Conservation (phyloP, 352 stramenopile species). For the Globisporangium recalcitrans region DNA sequence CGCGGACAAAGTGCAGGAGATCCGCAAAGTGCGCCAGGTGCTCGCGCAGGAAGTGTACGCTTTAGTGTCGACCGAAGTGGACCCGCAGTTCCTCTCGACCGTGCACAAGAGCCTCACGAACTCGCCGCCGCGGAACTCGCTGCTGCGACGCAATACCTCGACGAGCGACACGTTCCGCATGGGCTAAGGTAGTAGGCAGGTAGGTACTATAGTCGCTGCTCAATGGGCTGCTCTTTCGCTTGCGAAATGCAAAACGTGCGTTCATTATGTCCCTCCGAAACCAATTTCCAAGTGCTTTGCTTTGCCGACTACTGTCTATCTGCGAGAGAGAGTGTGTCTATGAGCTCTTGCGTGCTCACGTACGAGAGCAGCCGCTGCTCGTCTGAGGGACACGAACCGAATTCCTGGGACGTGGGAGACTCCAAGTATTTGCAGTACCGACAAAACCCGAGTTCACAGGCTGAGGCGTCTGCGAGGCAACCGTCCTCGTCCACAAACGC, state of each 20-base stretch:
- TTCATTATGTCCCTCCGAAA: background rate
- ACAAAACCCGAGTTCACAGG: conserved; percentile 3
- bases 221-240: background rate
- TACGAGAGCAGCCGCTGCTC: conserved; percentile 12
- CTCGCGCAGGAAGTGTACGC: conserved; percentile 55
- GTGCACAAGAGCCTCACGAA: conserved; percentile 51
- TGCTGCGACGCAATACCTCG: conserved; percentile 33
- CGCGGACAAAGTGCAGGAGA: conserved; percentile 44
- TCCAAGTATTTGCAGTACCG: conserved; percentile 7
- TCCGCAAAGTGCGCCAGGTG: conserved; percentile 47
- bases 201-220: too few species aligned
- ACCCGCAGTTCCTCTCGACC: conserved; percentile 45
- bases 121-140: conserved; percentile 27
- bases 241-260: background rate
- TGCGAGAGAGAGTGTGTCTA: background rate
- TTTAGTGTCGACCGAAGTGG: conserved; percentile 45
- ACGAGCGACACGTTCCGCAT: conserved; percentile 36
- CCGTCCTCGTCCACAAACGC: conserved; percentile 11
- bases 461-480: background rate
- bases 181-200: too few species aligned
- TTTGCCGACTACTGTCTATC: background rate
- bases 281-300: background rate
- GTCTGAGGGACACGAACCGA: background rate
- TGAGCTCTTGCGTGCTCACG: background rate
- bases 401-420: background rate